A percentile compares a stretch with the other conserved stretches of the same genome.
These are phyloP conservation scores for Ascochyta pisi DNA, from an alignment of 2,329 filamentous ascomycete genomes.

Conservation along the genomic window DNA sequence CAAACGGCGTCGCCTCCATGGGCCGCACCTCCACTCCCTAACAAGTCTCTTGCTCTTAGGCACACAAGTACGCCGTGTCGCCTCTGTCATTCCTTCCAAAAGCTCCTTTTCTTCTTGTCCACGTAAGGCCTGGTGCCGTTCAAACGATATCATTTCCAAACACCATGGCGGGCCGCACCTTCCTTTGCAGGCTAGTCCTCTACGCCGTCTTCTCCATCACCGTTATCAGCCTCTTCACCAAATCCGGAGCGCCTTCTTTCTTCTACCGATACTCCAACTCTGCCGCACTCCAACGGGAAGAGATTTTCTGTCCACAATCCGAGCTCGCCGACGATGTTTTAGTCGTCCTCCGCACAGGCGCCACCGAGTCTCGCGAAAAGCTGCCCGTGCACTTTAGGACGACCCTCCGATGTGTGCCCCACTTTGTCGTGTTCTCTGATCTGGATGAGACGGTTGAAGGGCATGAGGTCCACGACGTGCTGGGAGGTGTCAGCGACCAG, in stretches of 20 bases:
- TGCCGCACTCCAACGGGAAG: conserved; percentile 19
- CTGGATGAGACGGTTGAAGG: conserved; percentile 61
- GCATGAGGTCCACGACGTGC: conserved; percentile 56
- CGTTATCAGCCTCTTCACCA: conserved; percentile 45
- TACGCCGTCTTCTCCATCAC: conserved; percentile 44
- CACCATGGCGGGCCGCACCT: conserved; percentile 41
- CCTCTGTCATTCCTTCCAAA: conserved; percentile 10
- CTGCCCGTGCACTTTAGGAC: conserved; percentile 64
- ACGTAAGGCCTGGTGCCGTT: conserved; percentile 15
- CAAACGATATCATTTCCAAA: conserved; percentile 5
- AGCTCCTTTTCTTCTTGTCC: conserved; percentile 8
- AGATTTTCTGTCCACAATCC: conserved; percentile 42
- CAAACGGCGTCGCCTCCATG: conserved; percentile 17
- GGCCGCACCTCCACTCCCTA: conserved; percentile 15
- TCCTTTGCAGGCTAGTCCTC: conserved; percentile 44
- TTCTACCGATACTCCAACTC: conserved; percentile 38
- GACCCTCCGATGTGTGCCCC: conserved; percentile 62
- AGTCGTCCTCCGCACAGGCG: conserved; percentile 66
- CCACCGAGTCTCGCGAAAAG: conserved; percentile 64
- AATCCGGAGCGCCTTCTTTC: conserved; percentile 36
- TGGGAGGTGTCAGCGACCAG: conserved; percentile 53
- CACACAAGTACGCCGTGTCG: conserved; percentile 9
- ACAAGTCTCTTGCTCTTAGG: conserved; percentile 6
- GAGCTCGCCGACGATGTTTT: conserved; percentile 59
- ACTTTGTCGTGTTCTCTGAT: conserved; percentile 66